Evolutionary conservation across 306 rosid genomes (phyloP), one percentile per base, ranked within the genome.

Genomic region (Pterocarpus santalinus): DNA sequence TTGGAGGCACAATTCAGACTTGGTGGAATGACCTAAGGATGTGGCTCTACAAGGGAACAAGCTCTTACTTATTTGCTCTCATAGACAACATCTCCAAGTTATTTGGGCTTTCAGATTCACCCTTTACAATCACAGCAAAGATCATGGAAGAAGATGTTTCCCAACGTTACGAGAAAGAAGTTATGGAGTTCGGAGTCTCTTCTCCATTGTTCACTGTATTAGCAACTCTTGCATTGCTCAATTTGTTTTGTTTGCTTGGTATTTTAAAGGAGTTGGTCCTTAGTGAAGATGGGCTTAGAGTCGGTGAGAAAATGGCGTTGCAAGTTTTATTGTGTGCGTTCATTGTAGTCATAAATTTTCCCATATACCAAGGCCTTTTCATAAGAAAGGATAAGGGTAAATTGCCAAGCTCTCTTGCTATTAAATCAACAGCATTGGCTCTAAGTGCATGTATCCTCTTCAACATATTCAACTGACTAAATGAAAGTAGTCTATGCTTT

Each of bases 11-110:
- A 44, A 22, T 80, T 36, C 46, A 73, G 7, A 92, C 90, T 0
- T 91, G 93, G 97, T 91, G 93, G 97, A 89, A 91, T 77, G 87
- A 88, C 6, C 90, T 83, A 38, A 83, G 92, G 28, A 91, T 91
- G 1, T 85, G 93, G 88, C 86, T 91, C 1, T 91, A 88, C 83
- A 91, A 91, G 85, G 72, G 92, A 88, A 69, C 86, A 75, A 83
- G 89, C 82, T 85, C 92, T 80, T 91, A 83, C 82, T 70, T 86
- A 5, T 90, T 89, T 80, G 91, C 84, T 47, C 64, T 88, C 65
- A 33, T 83, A 2, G 92, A 90, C 58, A 81, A 82, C 14, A 32
- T 79, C 65, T 77, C 84, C 46, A 76, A 82, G 58, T 41, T 13
- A 4, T 76, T 86, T 1, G 91, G 97, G 1, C 63, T 83, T 38